Evolutionary conservation across 306 rosid genomes (phyloP).

Genomic region (Casuarina cunninghamiana): DNA sequence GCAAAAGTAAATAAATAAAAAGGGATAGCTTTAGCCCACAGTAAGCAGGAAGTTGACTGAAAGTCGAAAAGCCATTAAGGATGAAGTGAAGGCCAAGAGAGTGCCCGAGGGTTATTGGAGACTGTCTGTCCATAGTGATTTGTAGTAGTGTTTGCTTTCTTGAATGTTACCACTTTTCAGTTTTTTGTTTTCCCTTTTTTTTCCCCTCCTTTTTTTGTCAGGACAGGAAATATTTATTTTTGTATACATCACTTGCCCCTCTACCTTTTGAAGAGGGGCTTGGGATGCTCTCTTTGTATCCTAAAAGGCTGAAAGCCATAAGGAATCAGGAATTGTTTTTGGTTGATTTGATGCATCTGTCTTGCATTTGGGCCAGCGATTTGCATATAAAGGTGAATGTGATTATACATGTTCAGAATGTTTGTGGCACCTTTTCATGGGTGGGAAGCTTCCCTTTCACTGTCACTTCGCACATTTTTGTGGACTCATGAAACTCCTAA

Average conservation of each 20-base stretch:
- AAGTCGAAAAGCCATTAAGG: slow-evolving; percentile 39
- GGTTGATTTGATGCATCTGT: slow-evolving; percentile 67
- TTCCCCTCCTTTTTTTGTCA: slow-evolving; percentile 21
- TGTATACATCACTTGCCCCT: slow-evolving; percentile 42
- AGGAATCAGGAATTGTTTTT: slow-evolving; percentile 53
- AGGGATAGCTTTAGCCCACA: slow-evolving; percentile 48
- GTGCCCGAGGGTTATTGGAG: slow-evolving; percentile 46
- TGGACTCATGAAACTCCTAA: slow-evolving; percentile 19
- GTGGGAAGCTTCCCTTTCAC: slow-evolving; percentile 36
- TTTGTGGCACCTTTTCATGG: slow-evolving; percentile 45
- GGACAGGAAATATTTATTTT: slow-evolving; percentile 25
- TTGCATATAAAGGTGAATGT: slow-evolving; percentile 44
- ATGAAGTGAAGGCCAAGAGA: slow-evolving; percentile 45
- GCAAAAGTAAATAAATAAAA: slow-evolving; percentile 47
- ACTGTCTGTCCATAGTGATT: slow-evolving; percentile 43
- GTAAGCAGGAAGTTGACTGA: slow-evolving; percentile 45
- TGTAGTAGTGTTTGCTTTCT: slow-evolving; percentile 45
- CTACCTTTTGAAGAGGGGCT: slow-evolving; percentile 53
- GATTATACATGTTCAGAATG: slow-evolving; percentile 51
- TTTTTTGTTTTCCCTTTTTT: slow-evolving; percentile 24
- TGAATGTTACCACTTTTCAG: slow-evolving; percentile 34
- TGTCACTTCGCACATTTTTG: slow-evolving; percentile 30
- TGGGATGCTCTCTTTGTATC: slow-evolving; percentile 66
- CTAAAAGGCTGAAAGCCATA: slow-evolving; percentile 61
- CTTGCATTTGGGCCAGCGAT: slow-evolving; percentile 52